Evolutionary conservation across 495 filamentous ascomycete genomes (phyloP), one percentile per base, ranked within the genome.

Genomic region (Pseudotulostoma volvatum): DNA sequence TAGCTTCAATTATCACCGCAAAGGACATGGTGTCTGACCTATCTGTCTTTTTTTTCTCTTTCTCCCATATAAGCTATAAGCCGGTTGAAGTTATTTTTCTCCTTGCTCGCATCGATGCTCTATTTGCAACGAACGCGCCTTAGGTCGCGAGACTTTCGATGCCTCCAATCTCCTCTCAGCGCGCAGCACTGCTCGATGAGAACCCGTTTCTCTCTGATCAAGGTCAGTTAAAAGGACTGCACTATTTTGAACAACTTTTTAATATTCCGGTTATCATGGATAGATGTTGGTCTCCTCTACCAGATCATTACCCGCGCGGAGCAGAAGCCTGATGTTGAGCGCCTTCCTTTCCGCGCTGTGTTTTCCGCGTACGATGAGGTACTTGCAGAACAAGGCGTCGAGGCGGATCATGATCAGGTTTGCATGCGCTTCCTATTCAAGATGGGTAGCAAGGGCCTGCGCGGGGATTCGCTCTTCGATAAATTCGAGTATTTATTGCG

Each of bases 351-450:
- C 47, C 74, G 77, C 55, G 81, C 83, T 14, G 68, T 93, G 18
- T 93, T 87, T 58, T 63, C 68, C 13, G 81, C 83, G 23, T 90
- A 90, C 48, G 78, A 92, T 46, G 61, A 71, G 40, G 65, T 83
- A 18, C 67, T 90, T 31, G 66, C 67, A 2, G 64, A 75, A 49
- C 59, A 79, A 65, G 78, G 74, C 43, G 57, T 77, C 44, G 66
- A 84, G 44, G 64, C 73, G 23, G 77, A 82, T 43, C 70, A 83
- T 45, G 79, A 86, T 49, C 73, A 71, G 47, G 66, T 75, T 38
- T 83, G 82, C 49, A 67, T 83, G 56, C 74, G 79, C 52, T 76
- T 86, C 53, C 56, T 93, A 42, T 78, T 92, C 53, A 80, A 78
- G 56, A 77, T 93, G 60, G 81, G 83, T 30, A 76, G 73, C 46